Base-by-base conservation (phyloP, 768 basidiomycete genomes). In the Hebeloma cylindrosporum region DNA sequence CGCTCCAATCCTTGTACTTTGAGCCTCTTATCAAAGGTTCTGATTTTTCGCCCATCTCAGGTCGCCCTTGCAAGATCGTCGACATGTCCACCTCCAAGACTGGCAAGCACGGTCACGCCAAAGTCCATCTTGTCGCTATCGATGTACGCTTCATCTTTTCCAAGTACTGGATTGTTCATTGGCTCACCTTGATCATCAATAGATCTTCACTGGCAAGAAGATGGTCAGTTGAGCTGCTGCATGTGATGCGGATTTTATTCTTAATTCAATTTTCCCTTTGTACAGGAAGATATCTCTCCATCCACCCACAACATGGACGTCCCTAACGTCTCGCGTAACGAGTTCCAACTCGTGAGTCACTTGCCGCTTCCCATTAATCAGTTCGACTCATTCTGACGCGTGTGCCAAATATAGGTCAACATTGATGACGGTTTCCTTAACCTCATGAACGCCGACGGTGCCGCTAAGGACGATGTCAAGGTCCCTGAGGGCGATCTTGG, bases 271-370 rank as follows among this genome's bases (percentile, higher is more conserved):
- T 13, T 26, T 36, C 40, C 35, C 25, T 7, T 18, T 31, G 27
- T 51, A 70, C 64, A 91, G 88, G 90, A 93, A 81, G 90, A 91
- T 78, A 89, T 93, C 68, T 90, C 66, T 58, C 92, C 92, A 60
- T 95, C 93, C 64, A 99, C 95, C 67, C 96, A 99, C 82, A 99
- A 99, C 78, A 93, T 99, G 91, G 94, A 97, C 58, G 95, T 96
- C 61, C 95, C 95, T 68, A 89, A 96, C 72, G 93, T 99, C 65
- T 50, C 21, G 37, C 89, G 95, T 66, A 77, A 72, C 49, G 96
- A 99, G 82, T 98, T 84, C 79, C 78, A 85, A 61, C 85, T 99
- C 63, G 88, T 92, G 64, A 61, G 76, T 63, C 13, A 36, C 11
- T 20, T n/a, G 14, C 21, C 17, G 35, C 40, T 49, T 40, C 34